Conservation (phyloP, 2,329 filamentous ascomycete genomes). For the Celoporthe dispersa region DNA sequence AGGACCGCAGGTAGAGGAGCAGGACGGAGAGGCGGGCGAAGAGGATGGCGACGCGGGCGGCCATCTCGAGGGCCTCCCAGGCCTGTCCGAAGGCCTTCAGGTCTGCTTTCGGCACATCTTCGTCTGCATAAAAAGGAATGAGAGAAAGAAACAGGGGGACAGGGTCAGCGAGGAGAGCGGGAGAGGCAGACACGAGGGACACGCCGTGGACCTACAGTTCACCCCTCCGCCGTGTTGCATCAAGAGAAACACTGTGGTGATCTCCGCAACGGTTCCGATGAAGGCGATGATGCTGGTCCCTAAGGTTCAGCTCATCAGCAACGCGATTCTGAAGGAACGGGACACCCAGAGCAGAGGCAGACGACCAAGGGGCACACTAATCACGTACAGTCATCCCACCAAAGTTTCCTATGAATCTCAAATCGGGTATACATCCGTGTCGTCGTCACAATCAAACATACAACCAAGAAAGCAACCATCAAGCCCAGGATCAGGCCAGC, state of each 20-base stretch:
- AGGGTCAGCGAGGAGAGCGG: not conserved
- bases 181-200: not conserved
- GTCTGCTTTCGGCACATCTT: constrained; percentile 29
- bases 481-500: not conserved
- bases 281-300: constrained; percentile 34
- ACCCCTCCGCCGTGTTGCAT: constrained; percentile 31
- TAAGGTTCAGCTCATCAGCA: constrained; percentile 16
- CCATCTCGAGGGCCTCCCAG: constrained; percentile 34
- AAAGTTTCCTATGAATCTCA: constrained; percentile 33
- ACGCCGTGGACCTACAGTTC: not conserved
- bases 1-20: constrained; percentile 49
- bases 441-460: constrained; percentile 22
- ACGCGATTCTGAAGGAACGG: not conserved
- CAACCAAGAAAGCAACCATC: not conserved
- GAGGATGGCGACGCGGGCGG: constrained; percentile 35
- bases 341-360: not conserved
- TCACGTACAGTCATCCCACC: constrained; percentile 37
- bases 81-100: constrained; percentile 30
- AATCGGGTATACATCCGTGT: constrained; percentile 32
- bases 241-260: constrained; percentile 30
- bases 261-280: constrained; percentile 31
- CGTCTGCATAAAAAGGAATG: not conserved
- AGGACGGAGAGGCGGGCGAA: constrained; percentile 36
- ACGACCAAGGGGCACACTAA: not conserved
- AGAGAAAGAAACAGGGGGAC: not conserved